These are phyloP conservation scores for Rhodofomes roseus DNA, from an alignment of 1,284 basidiomycete species.

Conservation along the genomic window DNA sequence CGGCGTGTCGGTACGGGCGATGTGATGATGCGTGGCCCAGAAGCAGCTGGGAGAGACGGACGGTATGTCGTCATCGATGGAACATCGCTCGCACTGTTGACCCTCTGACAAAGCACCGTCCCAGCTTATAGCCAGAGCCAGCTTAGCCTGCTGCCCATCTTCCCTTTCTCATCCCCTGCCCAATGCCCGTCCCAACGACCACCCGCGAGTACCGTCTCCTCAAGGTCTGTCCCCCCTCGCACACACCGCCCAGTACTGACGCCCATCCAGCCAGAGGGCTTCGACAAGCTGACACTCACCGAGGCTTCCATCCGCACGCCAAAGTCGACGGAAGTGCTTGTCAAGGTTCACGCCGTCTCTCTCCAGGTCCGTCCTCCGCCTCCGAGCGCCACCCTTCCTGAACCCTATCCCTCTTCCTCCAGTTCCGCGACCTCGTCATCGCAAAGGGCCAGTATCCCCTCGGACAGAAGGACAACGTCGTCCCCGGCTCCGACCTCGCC, in stretches of 20 bases:
- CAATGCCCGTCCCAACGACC: constrained; percentile 20
- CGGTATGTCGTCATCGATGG: too few species aligned
- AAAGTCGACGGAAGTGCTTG: constrained; percentile 39
- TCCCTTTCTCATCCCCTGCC: too few species aligned
- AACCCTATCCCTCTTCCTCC: not conserved
- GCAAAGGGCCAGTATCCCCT: constrained; percentile 31
- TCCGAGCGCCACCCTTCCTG: too few species aligned
- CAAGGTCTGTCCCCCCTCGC: constrained; percentile 16
- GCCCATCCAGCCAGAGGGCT: constrained; percentile 22
- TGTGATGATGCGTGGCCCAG: too few species aligned
- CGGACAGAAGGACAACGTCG: constrained; percentile 29
- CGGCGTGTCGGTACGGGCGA: too few species aligned
- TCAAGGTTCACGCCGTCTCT: constrained; percentile 50
- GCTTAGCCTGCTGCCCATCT: too few species aligned
- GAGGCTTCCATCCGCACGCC: constrained; percentile 30
- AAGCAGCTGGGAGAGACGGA: too few species aligned
- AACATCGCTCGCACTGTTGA: too few species aligned
- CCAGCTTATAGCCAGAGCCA: too few species aligned
- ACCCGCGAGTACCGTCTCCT: constrained; percentile 32
- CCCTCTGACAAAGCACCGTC: too few species aligned
- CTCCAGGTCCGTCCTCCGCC: constrained; percentile 28
- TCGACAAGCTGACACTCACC: constrained; percentile 30
- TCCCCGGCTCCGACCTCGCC: constrained; percentile 61
- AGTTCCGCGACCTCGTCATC: constrained; percentile 43
- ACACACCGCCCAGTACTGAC: too few species aligned